Evolutionary conservation across 2,329 filamentous ascomycete species (phyloP), one percentile per base, ranked within the genome.

Genomic region (Fusarium camptoceras): DNA sequence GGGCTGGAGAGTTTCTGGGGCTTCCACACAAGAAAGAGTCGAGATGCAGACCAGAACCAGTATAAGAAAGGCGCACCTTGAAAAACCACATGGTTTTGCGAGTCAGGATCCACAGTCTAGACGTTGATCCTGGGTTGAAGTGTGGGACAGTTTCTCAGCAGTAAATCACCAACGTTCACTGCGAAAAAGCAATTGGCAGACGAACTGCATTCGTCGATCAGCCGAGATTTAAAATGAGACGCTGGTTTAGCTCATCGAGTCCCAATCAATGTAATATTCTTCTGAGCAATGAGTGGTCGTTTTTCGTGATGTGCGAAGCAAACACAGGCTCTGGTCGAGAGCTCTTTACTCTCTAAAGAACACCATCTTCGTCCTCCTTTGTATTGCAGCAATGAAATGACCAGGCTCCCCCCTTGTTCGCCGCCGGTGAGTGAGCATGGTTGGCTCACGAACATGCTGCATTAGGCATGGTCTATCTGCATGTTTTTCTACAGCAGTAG

Each of bases 391-490:
- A 55, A 70, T 53, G 48, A 58, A 66, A 42, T 55, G 31, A 37
- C 54, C 46, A 34, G 58, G 43, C 47, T 46, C 22, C 18, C 28
- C 55, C 67, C 53, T 50, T 56, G 61, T 44, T 34, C 58, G 57
- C 61, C 48, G 55, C 59, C 57, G 55, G 68, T 66, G 50, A 57
- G 51, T 22, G 54, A 66, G 55, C 66, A 75, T 72, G 73, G 70
- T 70, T 64, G 73, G 70, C 71, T 75, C 68, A 65, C 69, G 56
- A 68, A 64, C 66, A 72, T 75, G 47, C 73, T 75, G 47, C 25
- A 70, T 75, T 28, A 46, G 70, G 72, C 43, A 64, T 75, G 72
- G 73, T 63, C 34, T 68, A 49, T 59, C 70, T 71, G 70, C 62
- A 66, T 54, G 25, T 25, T 48, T 59, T 68, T 55, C 47, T 60